Evolutionary conservation across 192 early-diverging fungal species (phyloP).

Genomic region (Umbelopsis ramanniana): DNA sequence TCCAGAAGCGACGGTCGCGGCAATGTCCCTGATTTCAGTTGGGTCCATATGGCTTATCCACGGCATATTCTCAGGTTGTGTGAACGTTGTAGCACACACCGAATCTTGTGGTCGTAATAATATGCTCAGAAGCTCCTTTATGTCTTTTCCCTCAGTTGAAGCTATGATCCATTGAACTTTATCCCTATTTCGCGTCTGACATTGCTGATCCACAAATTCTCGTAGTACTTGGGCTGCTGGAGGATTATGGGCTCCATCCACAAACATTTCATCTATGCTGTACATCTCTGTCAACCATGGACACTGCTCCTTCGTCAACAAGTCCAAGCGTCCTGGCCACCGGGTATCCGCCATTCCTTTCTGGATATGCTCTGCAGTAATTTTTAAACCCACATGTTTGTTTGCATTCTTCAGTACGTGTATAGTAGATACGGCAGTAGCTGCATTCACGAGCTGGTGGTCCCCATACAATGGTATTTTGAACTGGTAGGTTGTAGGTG

Average conservation of each 20-base stretch:
- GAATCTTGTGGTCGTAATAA: slow-evolving; percentile 63
- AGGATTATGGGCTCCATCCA: slow-evolving; percentile 93
- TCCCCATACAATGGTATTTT: slow-evolving; percentile 68
- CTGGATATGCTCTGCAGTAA: slow-evolving; percentile 18
- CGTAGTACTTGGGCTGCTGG: slow-evolving; percentile 70
- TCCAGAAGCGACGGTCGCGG: slow-evolving; percentile 12
- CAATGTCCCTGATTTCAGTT: slow-evolving; percentile 45
- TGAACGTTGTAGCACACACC: slow-evolving; percentile 74
- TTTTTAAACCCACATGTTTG: background rate
- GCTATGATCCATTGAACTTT: slow-evolving; percentile 80
- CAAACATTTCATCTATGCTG: slow-evolving; percentile 58
- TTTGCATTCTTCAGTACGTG: slow-evolving; percentile 45
- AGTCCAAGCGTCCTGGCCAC: slow-evolving; percentile 89
- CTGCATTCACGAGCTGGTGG: slow-evolving; percentile 82
- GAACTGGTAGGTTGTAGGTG: background rate
- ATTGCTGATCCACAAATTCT: slow-evolving; percentile 61
- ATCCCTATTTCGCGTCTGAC: background rate
- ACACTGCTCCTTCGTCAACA: slow-evolving; percentile 34
- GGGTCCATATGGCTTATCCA: slow-evolving; percentile 74
- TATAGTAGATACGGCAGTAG: slow-evolving; percentile 70
- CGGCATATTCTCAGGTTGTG: slow-evolving; percentile 81
- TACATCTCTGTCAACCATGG: slow-evolving; percentile 18
- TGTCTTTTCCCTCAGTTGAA: slow-evolving; percentile 71
- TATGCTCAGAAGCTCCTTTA: slow-evolving; percentile 59
- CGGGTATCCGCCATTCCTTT: slow-evolving; percentile 67